Evolutionary conservation across 2,329 filamentous ascomycete species (phyloP), one percentile per base, ranked within the genome.

Genomic region (Phialophora verrucosa): DNA sequence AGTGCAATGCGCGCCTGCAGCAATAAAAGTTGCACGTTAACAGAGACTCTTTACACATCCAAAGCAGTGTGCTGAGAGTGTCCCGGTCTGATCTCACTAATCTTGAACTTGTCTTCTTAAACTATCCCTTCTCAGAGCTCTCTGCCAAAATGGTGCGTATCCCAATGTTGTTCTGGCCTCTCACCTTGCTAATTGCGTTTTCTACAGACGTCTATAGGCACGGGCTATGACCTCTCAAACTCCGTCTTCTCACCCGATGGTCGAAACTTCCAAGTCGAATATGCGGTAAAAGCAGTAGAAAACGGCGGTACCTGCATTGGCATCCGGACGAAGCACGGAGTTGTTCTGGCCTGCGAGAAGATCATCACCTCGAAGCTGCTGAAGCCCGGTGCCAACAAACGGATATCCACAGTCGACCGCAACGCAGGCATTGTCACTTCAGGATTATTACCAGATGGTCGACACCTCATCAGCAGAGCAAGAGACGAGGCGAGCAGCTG

Each of bases 171-270:
- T 49, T 23, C 32, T 54, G 38, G 12, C 29, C 27, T 58, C 17
- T 20, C 17, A 35, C 10, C 25, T 44, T 38, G 32, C 65, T 64
- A 60, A 63, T 31, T 51, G 32, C 35, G 11, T 44, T 29, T 35
- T 51, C 44, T 57, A 31, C 69, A 99, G 95, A 99, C 95, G 77
- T 99, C 95, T 78, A 99, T 99, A 91, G 95, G 95, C 78, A 99
- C 95, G 76, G 95, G 95, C 78, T 99, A 99, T 84, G 95, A 99
- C 88, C 90, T 99, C 76, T 92, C 92, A 79, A 99, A 99, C 87
- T 98, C 95, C 77, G 96, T 98, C 84, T 99, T 98, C 86, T 98
- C 95, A 57, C 95, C 95, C 73, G 95, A 99, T 83, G 95, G 95
- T 78, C 91, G 95, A 75, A 99, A 99, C 82, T 99, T 99, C 82